Base-by-base conservation (phyloP, 129 eudicot genomes). In the Ambrosia artemisiifolia region DNA sequence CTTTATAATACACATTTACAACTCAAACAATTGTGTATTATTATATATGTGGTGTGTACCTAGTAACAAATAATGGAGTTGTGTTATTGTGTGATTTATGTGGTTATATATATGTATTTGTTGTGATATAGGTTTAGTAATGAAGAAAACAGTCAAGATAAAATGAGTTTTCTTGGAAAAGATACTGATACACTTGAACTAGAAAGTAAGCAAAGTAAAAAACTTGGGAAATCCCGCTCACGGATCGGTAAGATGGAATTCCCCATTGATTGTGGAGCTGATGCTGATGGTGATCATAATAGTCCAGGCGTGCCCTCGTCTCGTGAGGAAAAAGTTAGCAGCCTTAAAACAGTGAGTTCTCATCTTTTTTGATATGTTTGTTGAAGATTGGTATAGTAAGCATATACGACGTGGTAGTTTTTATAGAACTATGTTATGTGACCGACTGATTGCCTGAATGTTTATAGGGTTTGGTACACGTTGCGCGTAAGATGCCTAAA, bases 311-410 rank as follows among this genome's bases (percentile, higher is more conserved):
- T 76, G n/a, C 79, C 98, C 12, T 74, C 95, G 3, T 83, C 92
- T 13, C 96, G 98, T 17, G 98, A 94, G 85, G 98, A 94, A 74
- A 94, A 94, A 88, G 97, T 94, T 64, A 90, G 99, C 90, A 90
- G 99, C 85, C 95, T 94, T 60, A 90, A 85, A 80, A 94, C 97
- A 36, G 99, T 94, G 82, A 88, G 99, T 83, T 48, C 6, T 75
- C 17, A 59, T 1, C 54, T n/a, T n/a, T 63, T 24, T 20, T 55
- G 14, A 61, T 11, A 14, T 16, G 13, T 44, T 40, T 40, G 20
- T 20, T 67, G 43, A 63, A 7, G 3, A 63, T 36, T 63, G 48
- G 16, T 36, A 35, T 63, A 1, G 20, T 14, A 62, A 13, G 36
- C 63, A 56, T 33, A 56, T 24, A 0, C 0, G 24, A 14, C 46